Evolutionary conservation across 768 basidiomycete genomes (phyloP), one percentile per base, ranked within the genome.

Genomic region (Crepidotus variabilis): DNA sequence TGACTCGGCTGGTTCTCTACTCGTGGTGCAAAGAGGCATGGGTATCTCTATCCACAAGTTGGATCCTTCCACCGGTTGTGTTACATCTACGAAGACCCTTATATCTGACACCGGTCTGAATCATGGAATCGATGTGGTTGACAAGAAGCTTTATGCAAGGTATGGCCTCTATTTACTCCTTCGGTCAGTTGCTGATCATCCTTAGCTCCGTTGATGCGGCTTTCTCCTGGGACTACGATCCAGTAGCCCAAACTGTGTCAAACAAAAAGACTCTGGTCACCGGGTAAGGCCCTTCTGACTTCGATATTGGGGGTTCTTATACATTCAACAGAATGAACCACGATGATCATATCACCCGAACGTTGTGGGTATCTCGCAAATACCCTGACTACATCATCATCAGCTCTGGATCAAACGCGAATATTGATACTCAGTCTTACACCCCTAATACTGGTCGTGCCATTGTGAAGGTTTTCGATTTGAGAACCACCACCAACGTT

Each of bases 141-240:
- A 56, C 6, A 60, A 52, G n/a, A 54, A 53, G 33, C 47, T 60
- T 16, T 57, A 54, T 33, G 60, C 56, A 45, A 52, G 51, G 51
- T 52, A 22, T 21, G 51, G 21, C 36, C 9, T 21, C 1, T 16
- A 33, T 16, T 23, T 6, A 39, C 18, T 20, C 18, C 11, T 3
- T 10, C 16, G 2, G n/a, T 6, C 1, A 23, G 8, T 21, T 21
- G 14, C 36, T 52, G 24, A 21, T 13, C 18, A 22, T 28, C 23
- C 22, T n/a, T 43, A 57, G 52, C 35, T 57, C 56, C 3, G 20
- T 56, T 16, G 56, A 62, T 47, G 32, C 57, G 21, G 59, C 61
- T 33, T 62, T 55, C 55, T 56, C 52, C 20, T 62, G 61, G 61
- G 58, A 62, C 24, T 62, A 62, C 48, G 49, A 58, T 21, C 50